These are phyloP conservation scores for Plectranthus barbatus DNA, from an alignment of 257 asterid genomes.

Conservation along the genomic window DNA sequence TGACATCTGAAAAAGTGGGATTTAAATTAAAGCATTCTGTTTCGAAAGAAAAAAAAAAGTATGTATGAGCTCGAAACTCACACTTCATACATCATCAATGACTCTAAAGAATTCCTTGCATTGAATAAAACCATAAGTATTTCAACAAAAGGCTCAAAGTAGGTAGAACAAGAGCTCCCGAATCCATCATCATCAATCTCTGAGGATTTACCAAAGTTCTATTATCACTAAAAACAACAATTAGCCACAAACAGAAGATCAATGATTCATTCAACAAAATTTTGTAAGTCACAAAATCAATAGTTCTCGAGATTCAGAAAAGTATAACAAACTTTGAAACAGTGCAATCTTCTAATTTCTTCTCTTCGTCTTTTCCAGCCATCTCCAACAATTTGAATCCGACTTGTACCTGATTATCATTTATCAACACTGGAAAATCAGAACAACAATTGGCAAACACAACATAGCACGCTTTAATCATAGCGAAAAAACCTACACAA, in stretches of 20 bases:
- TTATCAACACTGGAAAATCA: no score
- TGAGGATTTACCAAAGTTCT: neutral
- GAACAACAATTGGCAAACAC: no score
- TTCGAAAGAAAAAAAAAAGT: no score
- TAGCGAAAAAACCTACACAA: neutral
- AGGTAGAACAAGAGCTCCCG: neutral
- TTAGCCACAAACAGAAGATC: neutral
- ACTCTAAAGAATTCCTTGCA: no score
- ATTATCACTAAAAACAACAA: neutral
- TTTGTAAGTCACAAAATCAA: neutral
- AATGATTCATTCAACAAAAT: neutral
- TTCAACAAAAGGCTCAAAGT: no score
- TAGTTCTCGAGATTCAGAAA: neutral
- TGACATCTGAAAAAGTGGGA: no score
- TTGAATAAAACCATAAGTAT: no score
- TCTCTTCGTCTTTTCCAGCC: slow-evolving; percentile 8
- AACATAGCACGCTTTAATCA: no score
- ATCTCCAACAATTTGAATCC: neutral
- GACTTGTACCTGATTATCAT: no score
- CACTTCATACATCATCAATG: neutral
- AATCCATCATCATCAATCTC: neutral
- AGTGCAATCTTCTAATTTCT: slow-evolving; percentile 15
- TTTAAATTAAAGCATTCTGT: no score
- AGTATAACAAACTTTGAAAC: slow-evolving; percentile 11
- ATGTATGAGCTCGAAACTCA: no score